Percentiles rank a stretch among this genome's conserved stretches.
Conservation (phyloP, 2,329 filamentous ascomycete species). For the Didymellaceae sp. region DNA sequence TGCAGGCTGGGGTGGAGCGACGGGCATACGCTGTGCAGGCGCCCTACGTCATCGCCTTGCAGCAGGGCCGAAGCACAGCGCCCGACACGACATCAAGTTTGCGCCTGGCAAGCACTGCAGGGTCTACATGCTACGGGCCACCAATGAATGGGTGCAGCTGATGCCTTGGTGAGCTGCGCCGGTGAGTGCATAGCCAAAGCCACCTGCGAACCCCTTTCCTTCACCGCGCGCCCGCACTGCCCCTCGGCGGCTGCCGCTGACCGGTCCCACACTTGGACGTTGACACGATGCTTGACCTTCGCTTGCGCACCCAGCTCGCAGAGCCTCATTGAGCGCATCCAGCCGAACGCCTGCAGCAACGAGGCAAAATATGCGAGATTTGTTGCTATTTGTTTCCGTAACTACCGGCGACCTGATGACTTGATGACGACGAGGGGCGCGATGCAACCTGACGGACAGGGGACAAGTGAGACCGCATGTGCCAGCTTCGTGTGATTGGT, state of each 20-base stretch:
- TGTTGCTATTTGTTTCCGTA: constrained; percentile 1
- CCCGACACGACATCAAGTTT: constrained; percentile 14
- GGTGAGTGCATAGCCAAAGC: constrained; percentile 10
- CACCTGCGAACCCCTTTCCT: constrained; percentile 6
- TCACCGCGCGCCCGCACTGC: constrained; percentile 5
- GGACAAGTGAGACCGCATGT: constrained; percentile 4
- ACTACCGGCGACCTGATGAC: background rate
- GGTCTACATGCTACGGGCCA: background rate
- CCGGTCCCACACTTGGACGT: constrained; percentile 10
- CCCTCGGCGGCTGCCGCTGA: constrained; percentile 15
- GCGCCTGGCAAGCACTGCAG: constrained; percentile 8
- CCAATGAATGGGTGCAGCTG: background rate
- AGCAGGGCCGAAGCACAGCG: constrained; percentile 15
- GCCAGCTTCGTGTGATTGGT: constrained; percentile 1
- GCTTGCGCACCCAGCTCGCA: constrained; percentile 6
- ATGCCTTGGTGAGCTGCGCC: constrained; percentile 7
- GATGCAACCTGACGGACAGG: constrained; percentile 10
- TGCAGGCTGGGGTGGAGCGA: constrained; percentile 9
- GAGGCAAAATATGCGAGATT: background rate
- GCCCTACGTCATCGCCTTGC: constrained; percentile 12
- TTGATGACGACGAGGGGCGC: constrained; percentile 8
- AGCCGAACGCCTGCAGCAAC: background rate
- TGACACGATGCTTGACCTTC: constrained; percentile 11
- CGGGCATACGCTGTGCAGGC: constrained; percentile 4
- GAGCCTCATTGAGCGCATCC: constrained; percentile 5